phyloP scores from a whole-genome alignment of 2,329 filamentous ascomycete genomes.

The Sarocladium kiliense region DNA sequence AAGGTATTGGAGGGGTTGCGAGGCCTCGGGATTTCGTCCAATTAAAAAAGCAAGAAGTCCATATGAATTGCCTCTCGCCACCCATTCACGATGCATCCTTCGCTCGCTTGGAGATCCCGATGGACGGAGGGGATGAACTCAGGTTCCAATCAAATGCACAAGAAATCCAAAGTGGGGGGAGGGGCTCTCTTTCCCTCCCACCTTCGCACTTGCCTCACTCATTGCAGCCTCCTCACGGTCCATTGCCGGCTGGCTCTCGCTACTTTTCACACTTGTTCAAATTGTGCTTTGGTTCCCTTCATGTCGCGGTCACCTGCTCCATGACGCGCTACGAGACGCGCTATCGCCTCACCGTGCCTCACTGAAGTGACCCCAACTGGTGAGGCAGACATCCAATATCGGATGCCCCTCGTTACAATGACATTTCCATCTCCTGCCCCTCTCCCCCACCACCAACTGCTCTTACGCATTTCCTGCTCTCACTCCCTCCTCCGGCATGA shows the following conservation, averaged over 20 bases:
- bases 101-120: conserved; percentile 2
- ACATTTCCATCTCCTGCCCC: neutral
- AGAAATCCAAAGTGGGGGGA: conserved; percentile 8
- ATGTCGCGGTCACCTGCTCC: neutral
- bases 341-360: neutral
- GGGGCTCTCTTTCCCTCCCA: neutral
- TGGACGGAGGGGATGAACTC: neutral
- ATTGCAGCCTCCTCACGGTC: no score
- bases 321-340: neutral
- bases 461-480: neutral
- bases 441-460: neutral
- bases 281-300: no score
- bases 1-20: neutral
- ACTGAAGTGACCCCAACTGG: neutral
- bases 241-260: no score
- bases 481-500: neutral
- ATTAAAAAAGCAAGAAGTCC: neutral
- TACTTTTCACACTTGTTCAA: no score
- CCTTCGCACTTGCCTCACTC: neutral
- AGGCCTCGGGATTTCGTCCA: neutral
- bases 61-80: neutral
- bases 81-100: neutral
- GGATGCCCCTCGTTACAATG: neutral
- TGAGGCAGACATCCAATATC: neutral
- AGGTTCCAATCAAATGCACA: neutral